Evolutionary conservation across 331 rosid species (phyloP), one percentile per base, ranked within the genome.

Genomic region (Arachis monticola): DNA sequence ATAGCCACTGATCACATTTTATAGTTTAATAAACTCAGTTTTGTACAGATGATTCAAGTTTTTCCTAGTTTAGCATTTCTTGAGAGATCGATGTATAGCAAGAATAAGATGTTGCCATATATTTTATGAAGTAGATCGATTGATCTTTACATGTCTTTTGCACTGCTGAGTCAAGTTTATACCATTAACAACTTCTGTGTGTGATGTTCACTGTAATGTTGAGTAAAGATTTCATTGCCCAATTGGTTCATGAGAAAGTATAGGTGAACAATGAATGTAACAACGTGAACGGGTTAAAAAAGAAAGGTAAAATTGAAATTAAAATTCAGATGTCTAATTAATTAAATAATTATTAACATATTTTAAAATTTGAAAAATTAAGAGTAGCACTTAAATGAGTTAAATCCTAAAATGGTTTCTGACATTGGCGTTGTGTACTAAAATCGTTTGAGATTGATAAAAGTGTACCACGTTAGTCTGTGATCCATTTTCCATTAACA

Each of bases 11-110:
- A 67, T 80, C 60, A 40, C 79, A 75, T 71, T 35, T 35, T 64
- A 6, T 59, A 74, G 62, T 76, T 77, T 50, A 76, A 72, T 72
- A 80, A 77, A 72, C 61, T 72, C 78, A 70, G 50, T 76, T 75
- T 81, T 66, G 85, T 78, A 74, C 48, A 85, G 73, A 44, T 30
- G 46, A 62, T 58, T 58, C 27, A 60, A 42, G 45, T 57, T 53
- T 57, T 46, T 69, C 8, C 2, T 0, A 6, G 7, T 48, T 11
- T 2, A 9, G 67, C 47, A 17, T 41, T 50, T 5, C 31, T 61
- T 9, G 8, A n/a, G 32, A 44, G 1, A 73, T 52, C 71, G 10
- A 48, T 78, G 75, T 52, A 64, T 44, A 64, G 71, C 67, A 52
- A 65, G 14, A 71, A 32, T 53, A 42, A 22, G 9, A n/a, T 41